These are phyloP conservation scores for Aureococcus anophagefferens DNA, from an alignment of 108 stramenopile genomes.

Conservation along the genomic window DNA sequence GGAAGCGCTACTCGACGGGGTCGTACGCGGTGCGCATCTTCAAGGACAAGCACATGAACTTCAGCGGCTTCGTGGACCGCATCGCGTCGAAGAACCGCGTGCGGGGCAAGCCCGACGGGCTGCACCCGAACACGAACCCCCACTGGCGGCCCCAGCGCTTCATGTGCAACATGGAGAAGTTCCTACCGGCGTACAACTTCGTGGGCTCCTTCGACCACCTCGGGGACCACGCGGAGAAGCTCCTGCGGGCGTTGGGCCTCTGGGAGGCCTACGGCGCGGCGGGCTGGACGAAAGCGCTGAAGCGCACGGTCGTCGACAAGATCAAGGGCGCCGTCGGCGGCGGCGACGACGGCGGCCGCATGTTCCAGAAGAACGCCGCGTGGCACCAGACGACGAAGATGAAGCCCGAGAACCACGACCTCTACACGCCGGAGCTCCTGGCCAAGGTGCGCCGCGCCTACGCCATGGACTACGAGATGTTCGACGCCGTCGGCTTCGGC, in stretches of 20 bases:
- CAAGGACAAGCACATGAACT: not conserved
- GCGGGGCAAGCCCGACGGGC: not conserved
- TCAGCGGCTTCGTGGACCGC: not conserved
- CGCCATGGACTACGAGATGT: not conserved
- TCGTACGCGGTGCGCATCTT: not conserved
- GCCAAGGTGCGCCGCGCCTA: not conserved
- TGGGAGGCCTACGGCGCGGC: constrained; percentile 32
- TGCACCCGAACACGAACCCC: constrained; percentile 13
- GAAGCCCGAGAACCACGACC: not conserved
- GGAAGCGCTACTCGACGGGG: not conserved
- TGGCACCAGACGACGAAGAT: not conserved
- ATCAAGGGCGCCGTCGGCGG: no score
- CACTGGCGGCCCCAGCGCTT: constrained; percentile 28
- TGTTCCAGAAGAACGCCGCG: not conserved
- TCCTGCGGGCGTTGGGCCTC: constrained; percentile 12
- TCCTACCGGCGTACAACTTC: constrained; percentile 23
- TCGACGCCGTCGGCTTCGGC: not conserved
- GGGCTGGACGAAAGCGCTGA: constrained; percentile 29
- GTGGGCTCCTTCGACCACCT: constrained; percentile 22
- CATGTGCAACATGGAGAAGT: constrained; percentile 24
- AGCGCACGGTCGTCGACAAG: no score
- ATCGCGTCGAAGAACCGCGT: not conserved
- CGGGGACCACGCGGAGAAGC: constrained; percentile 6
- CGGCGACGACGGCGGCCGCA: not conserved
- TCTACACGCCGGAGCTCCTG: not conserved